Base-by-base conservation (phyloP, 768 basidiomycete genomes). In the Hericium coralloides region DNA sequence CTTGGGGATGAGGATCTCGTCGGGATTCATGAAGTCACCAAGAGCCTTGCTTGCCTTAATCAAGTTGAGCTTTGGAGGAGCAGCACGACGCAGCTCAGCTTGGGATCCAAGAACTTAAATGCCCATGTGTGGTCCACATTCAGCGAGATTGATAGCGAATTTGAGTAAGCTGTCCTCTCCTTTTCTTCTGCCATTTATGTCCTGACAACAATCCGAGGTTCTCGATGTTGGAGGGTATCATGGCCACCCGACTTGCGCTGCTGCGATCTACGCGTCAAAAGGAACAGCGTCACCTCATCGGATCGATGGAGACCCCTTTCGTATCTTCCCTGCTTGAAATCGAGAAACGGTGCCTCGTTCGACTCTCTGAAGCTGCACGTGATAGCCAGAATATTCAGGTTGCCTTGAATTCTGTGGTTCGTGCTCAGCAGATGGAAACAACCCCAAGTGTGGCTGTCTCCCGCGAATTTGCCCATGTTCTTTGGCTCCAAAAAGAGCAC, bases 401-500 rank as follows among this genome's bases (percentile, higher is more conserved):
- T 38, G 91, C 95, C 0, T 70, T 97, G 25, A 98, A 95, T 65
- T 84, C 94, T 4, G 76, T 95, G 38, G 76, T 90, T 31, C 80
- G 82, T 25, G 91, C 92, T 0, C 87, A 89, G 65, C 74, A 72
- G 38, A 70, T 94, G 4, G 82, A 82, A 58, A 65, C 59, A 1
- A 60, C 55, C 1, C 66, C 77, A 0, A 74, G 80, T 3, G 72
- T 73, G n/a, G 75, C 79, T 26, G 81, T 89, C 22, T 81, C 84
- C 0, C 78, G 85, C 63, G 95, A 97, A 66, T 92, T 92, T 63
- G 87, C 95, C 15, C 82, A 85, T 58, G 93, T 98, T 17, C 76
- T 98, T 7, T 98, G 95, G 92, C 70, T 81, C 10, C 87, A 91
- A 58, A 83, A 82, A 47, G 95, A 53, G 66, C 88, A 92, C 63